Conservation (phyloP, 148 eudicot genomes). For the Diospyros lotus region DNA sequence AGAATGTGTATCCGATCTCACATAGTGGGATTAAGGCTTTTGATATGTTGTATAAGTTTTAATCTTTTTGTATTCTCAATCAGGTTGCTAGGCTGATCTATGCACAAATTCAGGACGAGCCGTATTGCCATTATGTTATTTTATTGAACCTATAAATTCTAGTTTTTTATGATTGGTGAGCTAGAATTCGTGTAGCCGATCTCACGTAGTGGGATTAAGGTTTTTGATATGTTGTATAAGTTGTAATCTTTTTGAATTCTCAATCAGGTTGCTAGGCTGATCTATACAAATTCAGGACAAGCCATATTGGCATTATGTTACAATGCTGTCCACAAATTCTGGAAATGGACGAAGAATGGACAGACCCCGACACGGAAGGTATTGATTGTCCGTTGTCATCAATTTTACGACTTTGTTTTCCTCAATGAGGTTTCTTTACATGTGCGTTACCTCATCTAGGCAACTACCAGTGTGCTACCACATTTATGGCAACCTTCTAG, state of each 20-base stretch:
- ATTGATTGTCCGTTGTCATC: conserved; percentile 6
- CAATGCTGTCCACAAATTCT: conserved; percentile 52
- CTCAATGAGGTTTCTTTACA: not conserved
- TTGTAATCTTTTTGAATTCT: not conserved
- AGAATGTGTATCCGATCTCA: no score
- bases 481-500: conserved; percentile 62
- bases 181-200: no score
- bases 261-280: conserved; percentile 43
- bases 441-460: conserved; percentile 21
- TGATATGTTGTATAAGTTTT: no score
- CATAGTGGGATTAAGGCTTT: no score
- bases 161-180: conserved; percentile 15
- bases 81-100: conserved; percentile 49
- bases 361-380: conserved; percentile 38
- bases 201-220: no score
- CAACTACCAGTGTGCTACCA: conserved; percentile 37
- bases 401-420: not conserved
- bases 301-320: conserved; percentile 43
- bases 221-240: no score
- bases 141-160: conserved; percentile 48
- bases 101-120: conserved; percentile 49
- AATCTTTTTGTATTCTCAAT: not conserved
- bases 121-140: conserved; percentile 39
- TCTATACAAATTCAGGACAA: conserved; percentile 51
- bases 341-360: conserved; percentile 52